Percentiles rank a stretch among this genome's conserved stretches.
phyloP scores from a whole-genome alignment of 2,329 filamentous ascomycete genomes.

The Claviceps spartinae region DNA sequence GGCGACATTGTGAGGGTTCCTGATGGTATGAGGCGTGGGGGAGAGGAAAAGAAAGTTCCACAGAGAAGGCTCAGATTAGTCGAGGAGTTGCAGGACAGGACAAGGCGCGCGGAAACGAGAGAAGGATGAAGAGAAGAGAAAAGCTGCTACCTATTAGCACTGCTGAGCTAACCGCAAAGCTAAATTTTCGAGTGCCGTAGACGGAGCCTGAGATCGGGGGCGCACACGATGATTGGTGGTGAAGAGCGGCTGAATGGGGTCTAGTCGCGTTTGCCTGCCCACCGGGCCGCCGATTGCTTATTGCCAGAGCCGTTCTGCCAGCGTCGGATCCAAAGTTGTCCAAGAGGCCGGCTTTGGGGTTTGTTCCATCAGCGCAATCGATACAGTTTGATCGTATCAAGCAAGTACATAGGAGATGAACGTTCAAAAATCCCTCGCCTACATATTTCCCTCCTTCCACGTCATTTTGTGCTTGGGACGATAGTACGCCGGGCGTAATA shows the following conservation, averaged over 20 bases:
- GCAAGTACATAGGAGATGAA: background rate
- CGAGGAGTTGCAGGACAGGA: background rate
- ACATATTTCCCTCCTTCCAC: too few relatives aligned
- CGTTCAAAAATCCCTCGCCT: too few relatives aligned
- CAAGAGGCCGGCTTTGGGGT: background rate
- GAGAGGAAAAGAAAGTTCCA: background rate
- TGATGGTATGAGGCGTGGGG: background rate
- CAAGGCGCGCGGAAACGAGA: background rate
- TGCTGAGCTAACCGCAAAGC: background rate
- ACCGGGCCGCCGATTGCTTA: background rate
- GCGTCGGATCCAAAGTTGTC: background rate
- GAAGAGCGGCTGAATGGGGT: background rate
- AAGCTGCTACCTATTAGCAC: background rate
- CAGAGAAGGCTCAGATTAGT: background rate
- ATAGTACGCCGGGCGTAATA: background rate
- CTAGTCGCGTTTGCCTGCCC: background rate
- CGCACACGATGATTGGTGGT: constrained; percentile 3
- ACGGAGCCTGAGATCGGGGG: constrained; percentile 7
- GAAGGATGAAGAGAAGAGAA: background rate
- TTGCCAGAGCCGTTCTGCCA: background rate
- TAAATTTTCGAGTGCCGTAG: constrained; percentile 6
- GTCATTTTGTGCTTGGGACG: too few relatives aligned
- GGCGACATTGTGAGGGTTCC: constrained; percentile 43
- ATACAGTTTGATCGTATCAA: background rate
- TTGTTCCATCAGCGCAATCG: background rate